Base-by-base conservation (phyloP, 768 basidiomycete species). In the Hygrophoropsis aurantiaca region DNA sequence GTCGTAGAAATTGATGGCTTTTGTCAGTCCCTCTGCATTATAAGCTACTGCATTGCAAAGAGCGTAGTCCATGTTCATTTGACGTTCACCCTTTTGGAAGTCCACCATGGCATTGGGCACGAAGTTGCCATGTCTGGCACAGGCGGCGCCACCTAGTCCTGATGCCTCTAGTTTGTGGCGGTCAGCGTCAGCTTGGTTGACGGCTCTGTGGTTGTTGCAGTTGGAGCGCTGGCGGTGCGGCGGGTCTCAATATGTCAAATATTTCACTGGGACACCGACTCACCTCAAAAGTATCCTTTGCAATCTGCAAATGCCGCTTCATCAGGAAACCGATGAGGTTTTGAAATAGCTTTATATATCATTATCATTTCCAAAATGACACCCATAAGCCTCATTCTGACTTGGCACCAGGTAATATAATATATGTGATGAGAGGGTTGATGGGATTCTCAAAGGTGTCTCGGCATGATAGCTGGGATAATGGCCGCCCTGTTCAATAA, bases 91-190 rank as follows among this genome's bases (percentile, higher is more conserved):
- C 24, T 58, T 58, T 33, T 61, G 60, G 38, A 70, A 62, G 37
- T 69, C 62, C 0, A 68, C 67, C 3, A 65, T 42, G 1, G 55
- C 50, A 39, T 65, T 58, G 0, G 61, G 66, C 4, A 54, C 23
- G 55, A 60, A 70, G 45, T 52, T 63, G 0, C 64, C 66, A 53
- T 69, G 66, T 0, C 57, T 35, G 3, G 58, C 58, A 47, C 66
- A 69, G 6, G 62, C 60, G 44, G 51, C 47, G 9, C 59, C 62
- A 5, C 57, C 61, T 11, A 65, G 51, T 10, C 67, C 66, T 15
- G 63, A 60, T 6, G 49, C 27, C 27, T 13, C 13, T 30, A 30
- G 27, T 7, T 61, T 48, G 16, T 48, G 49, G 3, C 46, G 16
- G 4, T 34, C 42, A 3, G 41, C 34, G 19, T 47, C 40, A 18